A percentile compares a stretch with the other conserved stretches of the same genome.
phyloP scores from a whole-genome alignment of 169 alveolate genomes.

The Plasmodium blacklocki region DNA sequence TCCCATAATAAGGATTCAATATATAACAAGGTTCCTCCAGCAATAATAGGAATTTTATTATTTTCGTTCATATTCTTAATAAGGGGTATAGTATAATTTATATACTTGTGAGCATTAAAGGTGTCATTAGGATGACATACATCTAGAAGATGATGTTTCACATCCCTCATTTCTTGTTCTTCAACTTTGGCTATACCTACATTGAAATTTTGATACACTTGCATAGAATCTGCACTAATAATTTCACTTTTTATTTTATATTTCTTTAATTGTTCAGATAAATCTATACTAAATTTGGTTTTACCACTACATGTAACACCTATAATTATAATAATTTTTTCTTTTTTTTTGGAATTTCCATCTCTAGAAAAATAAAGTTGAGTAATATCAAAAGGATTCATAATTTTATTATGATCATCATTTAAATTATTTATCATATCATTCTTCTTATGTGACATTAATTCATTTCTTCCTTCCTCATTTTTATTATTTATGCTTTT shows the following conservation, averaged over 20 bases:
- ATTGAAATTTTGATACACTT: constrained; percentile 82
- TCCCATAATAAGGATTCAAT: constrained; percentile 84
- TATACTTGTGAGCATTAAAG: constrained; percentile 79
- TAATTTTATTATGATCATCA: neutral
- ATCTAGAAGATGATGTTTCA: constrained; percentile 82
- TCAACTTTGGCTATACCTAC: constrained; percentile 84
- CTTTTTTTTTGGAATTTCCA: constrained; percentile 27
- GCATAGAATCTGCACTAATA: constrained; percentile 86
- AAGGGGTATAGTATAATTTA: constrained; percentile 71
- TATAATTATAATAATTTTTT: constrained; percentile 76
- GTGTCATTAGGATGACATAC: constrained; percentile 75
- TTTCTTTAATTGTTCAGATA: constrained; percentile 73
- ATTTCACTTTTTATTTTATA: constrained; percentile 79
- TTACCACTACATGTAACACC: constrained; percentile 87
- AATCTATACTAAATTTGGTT: constrained; percentile 81
- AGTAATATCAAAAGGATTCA: neutral
- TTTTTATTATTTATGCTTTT: neutral
- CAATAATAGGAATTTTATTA: constrained; percentile 78
- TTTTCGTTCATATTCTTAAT: constrained; percentile 28
- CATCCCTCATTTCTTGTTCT: constrained; percentile 71
- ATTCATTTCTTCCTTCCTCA: neutral
- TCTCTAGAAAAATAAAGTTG: neutral
- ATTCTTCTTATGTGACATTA: no score
- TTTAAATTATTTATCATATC: neutral
- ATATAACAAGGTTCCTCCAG: constrained; percentile 85